A percentile compares a stretch with the other conserved stretches of the same genome.
Conservation (phyloP, 2,329 filamentous ascomycete genomes). For the Capronia epimyces region DNA sequence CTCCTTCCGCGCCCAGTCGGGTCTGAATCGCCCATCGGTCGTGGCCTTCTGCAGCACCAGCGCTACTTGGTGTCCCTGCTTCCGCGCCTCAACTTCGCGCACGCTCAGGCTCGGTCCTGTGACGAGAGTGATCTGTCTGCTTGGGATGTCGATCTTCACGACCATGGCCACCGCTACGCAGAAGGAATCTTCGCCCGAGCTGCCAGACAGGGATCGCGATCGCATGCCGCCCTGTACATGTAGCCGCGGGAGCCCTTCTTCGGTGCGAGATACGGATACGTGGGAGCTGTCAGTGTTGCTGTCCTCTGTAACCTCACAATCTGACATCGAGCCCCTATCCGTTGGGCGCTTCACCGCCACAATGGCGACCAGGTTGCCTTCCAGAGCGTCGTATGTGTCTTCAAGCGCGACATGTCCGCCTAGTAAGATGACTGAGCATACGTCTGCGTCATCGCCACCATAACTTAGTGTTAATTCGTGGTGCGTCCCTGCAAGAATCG, state of each 20-base stretch:
- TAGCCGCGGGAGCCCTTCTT: slow-evolving; percentile 17
- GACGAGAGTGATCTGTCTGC: slow-evolving; percentile 11
- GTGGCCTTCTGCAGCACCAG: slow-evolving; percentile 22
- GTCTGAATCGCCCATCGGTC: slow-evolving; percentile 18
- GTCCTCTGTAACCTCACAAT: neutral
- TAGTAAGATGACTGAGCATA: slow-evolving; percentile 47
- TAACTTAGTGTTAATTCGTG: slow-evolving; percentile 36
- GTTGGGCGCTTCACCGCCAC: slow-evolving; percentile 33
- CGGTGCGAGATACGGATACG: slow-evolving; percentile 9
- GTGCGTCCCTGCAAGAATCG: slow-evolving; percentile 39
- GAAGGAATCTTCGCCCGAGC: slow-evolving; percentile 6
- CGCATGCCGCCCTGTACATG: neutral
- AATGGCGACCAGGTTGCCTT: slow-evolving; percentile 52
- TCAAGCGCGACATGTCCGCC: slow-evolving; percentile 46
- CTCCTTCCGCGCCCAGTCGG: slow-evolving; percentile 18
- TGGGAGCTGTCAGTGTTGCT: neutral
- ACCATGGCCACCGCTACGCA: slow-evolving; percentile 22
- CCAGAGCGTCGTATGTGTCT: slow-evolving; percentile 47
- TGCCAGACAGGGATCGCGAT: slow-evolving; percentile 11
- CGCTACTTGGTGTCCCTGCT: slow-evolving; percentile 11
- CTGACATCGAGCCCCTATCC: neutral
- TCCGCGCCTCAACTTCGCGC: slow-evolving; percentile 7
- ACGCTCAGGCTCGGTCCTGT: slow-evolving; percentile 1
- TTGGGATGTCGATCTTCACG: slow-evolving; percentile 15
- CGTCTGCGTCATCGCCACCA: slow-evolving; percentile 41